Evolutionary conservation across 495 filamentous ascomycete species (phyloP), one percentile per base, ranked within the genome.

Genomic region (Aspergillus taichungensis): DNA sequence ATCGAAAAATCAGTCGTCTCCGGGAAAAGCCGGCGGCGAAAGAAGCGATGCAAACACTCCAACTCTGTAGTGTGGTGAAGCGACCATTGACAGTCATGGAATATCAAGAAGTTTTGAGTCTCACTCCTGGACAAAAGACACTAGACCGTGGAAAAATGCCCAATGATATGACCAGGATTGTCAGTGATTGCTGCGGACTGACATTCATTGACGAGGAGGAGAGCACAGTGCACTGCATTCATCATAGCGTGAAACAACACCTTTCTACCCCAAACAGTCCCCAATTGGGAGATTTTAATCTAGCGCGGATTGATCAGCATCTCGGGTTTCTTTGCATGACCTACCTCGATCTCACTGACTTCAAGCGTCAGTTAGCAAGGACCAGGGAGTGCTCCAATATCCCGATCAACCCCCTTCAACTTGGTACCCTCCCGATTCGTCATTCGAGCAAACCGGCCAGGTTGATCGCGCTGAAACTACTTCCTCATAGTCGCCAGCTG

Each of bases 271-370:
- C 52, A 3, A 18, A 34, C 8, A n/a, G 12, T 40, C 24, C 40
- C 2, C n/a, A 46, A 10, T 30, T 31, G 5, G 37, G 41, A 6
- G 44, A 32, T 8, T 42, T 30, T 43, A 7, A 24, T 8, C 8
- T 27, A 6, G 42, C 24, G 33, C 33, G 13, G 30, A 8, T 47
- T 34, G 29, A 30, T 28, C 24, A 41, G 34, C 11, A 50, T 11
- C n/a, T 54, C 30, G 60, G 64, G 13, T 49, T 57, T 8, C 35
- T 60, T 30, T 68, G 65, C 40, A 43, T 66, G 31, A 64, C 62
- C 0, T 69, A 68, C 42, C 56, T 69, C 12, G 49, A 59, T 37
- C 64, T 65, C 43, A 52, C 43, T 37, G 53, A 65, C 45, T 68
- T 68, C 43, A 56, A 59, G 27, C 41, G 44, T 29, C 37, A 59